These are phyloP conservation scores for Austroboletus niveus DNA, from an alignment of 1,284 basidiomycete genomes.

Conservation along the genomic window DNA sequence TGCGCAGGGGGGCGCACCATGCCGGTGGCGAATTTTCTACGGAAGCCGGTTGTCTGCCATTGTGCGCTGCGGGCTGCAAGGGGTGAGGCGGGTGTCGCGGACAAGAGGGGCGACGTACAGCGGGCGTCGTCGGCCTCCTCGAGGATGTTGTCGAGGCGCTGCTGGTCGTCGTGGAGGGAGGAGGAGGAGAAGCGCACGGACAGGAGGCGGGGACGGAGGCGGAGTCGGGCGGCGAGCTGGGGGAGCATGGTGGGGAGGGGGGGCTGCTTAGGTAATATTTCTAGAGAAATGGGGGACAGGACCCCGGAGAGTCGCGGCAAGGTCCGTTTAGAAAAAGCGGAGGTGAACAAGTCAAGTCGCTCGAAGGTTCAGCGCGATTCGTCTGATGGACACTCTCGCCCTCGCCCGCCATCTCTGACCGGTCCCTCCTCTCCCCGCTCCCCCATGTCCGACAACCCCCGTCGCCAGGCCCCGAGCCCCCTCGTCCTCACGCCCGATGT, in stretches of 20 bases:
- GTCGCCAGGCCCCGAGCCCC: conserved; percentile 72
- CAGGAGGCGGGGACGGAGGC: background rate
- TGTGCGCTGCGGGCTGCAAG: conserved; percentile 3
- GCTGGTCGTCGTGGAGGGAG: conserved; percentile 22
- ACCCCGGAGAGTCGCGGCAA: conserved; percentile 25
- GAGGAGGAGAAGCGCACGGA: conserved; percentile 14
- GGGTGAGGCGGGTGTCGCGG: background rate
- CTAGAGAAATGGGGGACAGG: background rate
- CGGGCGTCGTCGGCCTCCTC: conserved; percentile 22
- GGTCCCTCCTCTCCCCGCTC: background rate
- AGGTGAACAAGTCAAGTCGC: background rate
- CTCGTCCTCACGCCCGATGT: conserved; percentile 73
- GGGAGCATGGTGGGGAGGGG: conserved; percentile 5
- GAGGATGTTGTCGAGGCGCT: conserved; percentile 24
- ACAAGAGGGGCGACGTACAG: background rate
- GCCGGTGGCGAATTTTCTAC: conserved; percentile 25
- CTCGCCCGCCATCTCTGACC: conserved; percentile 12
- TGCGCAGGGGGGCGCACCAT: conserved; percentile 12
- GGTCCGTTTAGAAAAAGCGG: conserved; percentile 1
- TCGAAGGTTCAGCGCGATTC: conserved; percentile 1
- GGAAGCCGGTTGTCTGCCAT: conserved; percentile 26
- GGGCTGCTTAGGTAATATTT: conserved; percentile 8
- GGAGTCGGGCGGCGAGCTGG: conserved; percentile 10
- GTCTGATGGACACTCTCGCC: conserved; percentile 16
- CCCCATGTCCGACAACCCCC: conserved; percentile 35